A percentile compares a stretch with the other conserved stretches of the same genome.
phyloP scores from a whole-genome alignment of 495 filamentous ascomycete species.

The Hypoxylon perforatum region DNA sequence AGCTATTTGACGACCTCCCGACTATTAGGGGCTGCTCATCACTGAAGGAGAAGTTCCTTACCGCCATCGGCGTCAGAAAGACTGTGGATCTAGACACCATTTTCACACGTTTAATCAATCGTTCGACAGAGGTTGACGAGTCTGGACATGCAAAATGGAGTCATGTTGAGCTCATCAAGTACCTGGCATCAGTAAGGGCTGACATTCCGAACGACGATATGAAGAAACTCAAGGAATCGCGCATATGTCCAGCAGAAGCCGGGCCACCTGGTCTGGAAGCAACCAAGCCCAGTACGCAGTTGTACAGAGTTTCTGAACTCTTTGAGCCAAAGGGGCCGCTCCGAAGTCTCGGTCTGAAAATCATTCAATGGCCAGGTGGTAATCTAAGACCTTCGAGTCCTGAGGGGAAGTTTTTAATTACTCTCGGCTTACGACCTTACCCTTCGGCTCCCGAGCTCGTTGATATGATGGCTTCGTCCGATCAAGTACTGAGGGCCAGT shows the following conservation, averaged over 20 bases:
- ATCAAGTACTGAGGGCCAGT: conserved; percentile 67
- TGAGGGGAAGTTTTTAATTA: conserved; percentile 78
- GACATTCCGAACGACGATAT: conserved; percentile 91
- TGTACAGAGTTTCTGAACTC: conserved; percentile 84
- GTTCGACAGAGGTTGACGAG: conserved; percentile 56
- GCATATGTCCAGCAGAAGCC: conserved; percentile 84
- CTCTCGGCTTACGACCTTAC: conserved; percentile 74
- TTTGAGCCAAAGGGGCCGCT: conserved; percentile 83
- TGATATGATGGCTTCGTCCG: conserved; percentile 75
- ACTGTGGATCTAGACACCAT: conserved; percentile 94
- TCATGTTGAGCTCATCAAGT: conserved; percentile 93
- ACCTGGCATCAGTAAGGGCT: conserved; percentile 86
- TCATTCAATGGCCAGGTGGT: conserved; percentile 86
- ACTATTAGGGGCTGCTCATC: conserved; percentile 76
- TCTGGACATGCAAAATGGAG: conserved; percentile 75
- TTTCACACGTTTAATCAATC: conserved; percentile 82
- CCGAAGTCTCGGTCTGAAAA: conserved; percentile 73
- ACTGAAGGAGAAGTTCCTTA: conserved; percentile 89
- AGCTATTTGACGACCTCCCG: conserved; percentile 92
- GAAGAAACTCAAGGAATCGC: conserved; percentile 76
- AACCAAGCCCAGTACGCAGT: conserved; percentile 54
- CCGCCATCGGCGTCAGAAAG: conserved; percentile 81
- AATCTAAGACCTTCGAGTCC: conserved; percentile 67
- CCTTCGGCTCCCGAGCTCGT: conserved; percentile 78
- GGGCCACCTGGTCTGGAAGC: conserved; percentile 57